Evolutionary conservation across 1,284 basidiomycete genomes (phyloP).

Genomic region (Apiotrichum laibachii): DNA sequence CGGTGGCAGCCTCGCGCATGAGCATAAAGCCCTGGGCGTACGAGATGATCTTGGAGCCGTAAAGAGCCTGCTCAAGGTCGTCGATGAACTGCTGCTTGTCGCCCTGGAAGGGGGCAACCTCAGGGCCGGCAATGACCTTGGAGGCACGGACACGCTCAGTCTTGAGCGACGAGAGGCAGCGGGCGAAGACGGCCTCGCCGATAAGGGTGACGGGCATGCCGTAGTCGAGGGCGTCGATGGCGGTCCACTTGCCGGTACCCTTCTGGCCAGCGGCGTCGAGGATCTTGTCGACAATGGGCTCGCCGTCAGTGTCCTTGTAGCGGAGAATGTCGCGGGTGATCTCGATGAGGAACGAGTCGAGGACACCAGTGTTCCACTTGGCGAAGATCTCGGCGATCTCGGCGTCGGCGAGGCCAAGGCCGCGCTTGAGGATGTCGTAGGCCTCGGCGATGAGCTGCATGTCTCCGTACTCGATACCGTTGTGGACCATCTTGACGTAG

Average conservation of each 20-base stretch:
- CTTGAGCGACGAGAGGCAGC: slow-evolving; percentile 96
- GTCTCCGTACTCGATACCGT: slow-evolving; percentile 97
- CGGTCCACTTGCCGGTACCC: slow-evolving; percentile 99
- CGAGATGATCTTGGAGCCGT: slow-evolving; percentile 98
- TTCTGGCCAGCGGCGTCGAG: slow-evolving; percentile 97
- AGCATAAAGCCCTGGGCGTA: slow-evolving; percentile 99
- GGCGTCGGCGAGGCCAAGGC: slow-evolving; percentile 75
- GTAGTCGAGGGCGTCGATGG: slow-evolving; percentile 94
- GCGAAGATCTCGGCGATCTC: slow-evolving; percentile 88
- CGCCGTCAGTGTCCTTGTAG: slow-evolving; percentile 89
- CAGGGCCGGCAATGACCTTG: slow-evolving; percentile 84
- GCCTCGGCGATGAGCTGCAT: slow-evolving; percentile 99
- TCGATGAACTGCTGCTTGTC: slow-evolving; percentile 98
- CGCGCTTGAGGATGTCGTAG: slow-evolving; percentile 97
- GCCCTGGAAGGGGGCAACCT: slow-evolving; percentile 89
- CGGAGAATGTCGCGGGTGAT: slow-evolving; percentile 94
- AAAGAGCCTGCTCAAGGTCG: slow-evolving; percentile 95
- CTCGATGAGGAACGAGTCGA: slow-evolving; percentile 99
- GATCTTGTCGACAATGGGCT: slow-evolving; percentile 87
- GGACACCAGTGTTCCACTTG: slow-evolving; percentile 97
- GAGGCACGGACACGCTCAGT: slow-evolving; percentile 92
- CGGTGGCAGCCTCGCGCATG: slow-evolving; percentile 96
- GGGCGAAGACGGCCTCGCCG: slow-evolving; percentile 98
- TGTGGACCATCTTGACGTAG: slow-evolving; percentile 65
- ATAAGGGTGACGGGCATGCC: slow-evolving; percentile 95